Conservation (phyloP, 2,329 filamentous ascomycete genomes). For the Juglanconis juglandina region DNA sequence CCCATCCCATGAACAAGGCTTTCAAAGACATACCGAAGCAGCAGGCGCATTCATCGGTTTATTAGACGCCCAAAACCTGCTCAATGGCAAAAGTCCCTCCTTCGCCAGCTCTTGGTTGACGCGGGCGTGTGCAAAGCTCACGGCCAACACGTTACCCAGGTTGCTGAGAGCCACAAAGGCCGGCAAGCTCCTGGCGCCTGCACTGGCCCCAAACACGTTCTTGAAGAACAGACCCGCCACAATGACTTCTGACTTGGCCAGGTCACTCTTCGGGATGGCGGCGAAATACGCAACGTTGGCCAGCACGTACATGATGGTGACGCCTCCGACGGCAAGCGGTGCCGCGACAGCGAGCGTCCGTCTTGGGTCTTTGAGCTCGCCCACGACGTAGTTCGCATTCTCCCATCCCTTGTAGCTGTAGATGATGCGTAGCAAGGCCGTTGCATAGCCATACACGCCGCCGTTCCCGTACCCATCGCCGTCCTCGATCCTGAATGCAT, state of each 20-base stretch:
- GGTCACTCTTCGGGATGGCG: conserved; percentile 55
- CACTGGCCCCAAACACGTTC: conserved; percentile 57
- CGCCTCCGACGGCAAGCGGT: conserved; percentile 54
- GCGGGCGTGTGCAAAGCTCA: conserved; percentile 57
- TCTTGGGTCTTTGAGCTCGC: conserved; percentile 53
- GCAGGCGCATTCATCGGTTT: conserved; percentile 63
- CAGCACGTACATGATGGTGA: conserved; percentile 59
- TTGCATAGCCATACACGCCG: conserved; percentile 52
- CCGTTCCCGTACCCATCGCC: conserved; percentile 45
- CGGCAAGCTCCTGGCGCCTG: conserved; percentile 42
- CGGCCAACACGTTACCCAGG: conserved; percentile 57
- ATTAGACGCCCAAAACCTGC: conserved; percentile 65
- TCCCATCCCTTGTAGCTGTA: conserved; percentile 64
- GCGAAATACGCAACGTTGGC: conserved; percentile 66
- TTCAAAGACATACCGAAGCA: conserved; percentile 32
- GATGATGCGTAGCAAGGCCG: conserved; percentile 55
- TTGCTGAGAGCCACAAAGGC: conserved; percentile 56
- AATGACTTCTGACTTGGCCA: conserved; percentile 56
- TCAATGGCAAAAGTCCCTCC: conserved; percentile 65
- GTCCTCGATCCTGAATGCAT: conserved; percentile 47
- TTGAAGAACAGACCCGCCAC: conserved; percentile 60
- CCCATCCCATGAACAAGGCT: not conserved
- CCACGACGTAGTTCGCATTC: conserved; percentile 60
- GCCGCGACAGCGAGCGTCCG: conserved; percentile 54
- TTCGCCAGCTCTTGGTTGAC: conserved; percentile 66